These are phyloP conservation scores for Solanum arcanum DNA, from an alignment of 257 asterid species.

Conservation along the genomic window DNA sequence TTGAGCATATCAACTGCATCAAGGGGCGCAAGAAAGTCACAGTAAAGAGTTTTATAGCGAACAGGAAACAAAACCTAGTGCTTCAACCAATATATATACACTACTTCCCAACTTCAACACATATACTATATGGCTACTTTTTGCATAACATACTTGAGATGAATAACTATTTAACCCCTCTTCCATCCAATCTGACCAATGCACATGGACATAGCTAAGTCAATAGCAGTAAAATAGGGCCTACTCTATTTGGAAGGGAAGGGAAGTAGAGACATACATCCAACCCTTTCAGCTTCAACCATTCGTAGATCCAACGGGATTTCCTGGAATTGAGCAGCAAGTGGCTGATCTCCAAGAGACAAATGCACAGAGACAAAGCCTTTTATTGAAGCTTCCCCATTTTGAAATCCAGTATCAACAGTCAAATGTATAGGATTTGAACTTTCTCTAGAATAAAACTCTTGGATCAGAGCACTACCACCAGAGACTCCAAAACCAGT, in stretches of 20 bases:
- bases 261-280: slow-evolving; percentile 51
- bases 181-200: not conserved
- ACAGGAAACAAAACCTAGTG: not conserved
- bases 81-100: not conserved
- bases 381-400: slow-evolving; percentile 45
- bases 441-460: slow-evolving; percentile 61
- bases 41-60: not conserved
- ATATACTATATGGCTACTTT: not conserved
- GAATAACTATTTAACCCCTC: not conserved
- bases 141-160: not conserved
- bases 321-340: slow-evolving; percentile 94
- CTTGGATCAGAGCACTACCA: slow-evolving; percentile 80
- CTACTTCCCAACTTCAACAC: not conserved
- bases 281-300: slow-evolving; percentile 88
- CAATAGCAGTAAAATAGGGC: slow-evolving; percentile 44
- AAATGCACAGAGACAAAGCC: slow-evolving; percentile 40
- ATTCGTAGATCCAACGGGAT: slow-evolving; percentile 71
- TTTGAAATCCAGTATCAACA: slow-evolving; percentile 60
- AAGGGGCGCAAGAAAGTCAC: not conserved
- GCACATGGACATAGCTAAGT: slow-evolving; percentile 36
- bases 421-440: slow-evolving; percentile 74
- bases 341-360: slow-evolving; percentile 81
- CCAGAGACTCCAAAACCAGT: slow-evolving; percentile 70
- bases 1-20: slow-evolving; percentile 73
- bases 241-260: slow-evolving; percentile 22